A percentile compares a stretch with the other conserved stretches of the same genome.
Conservation (phyloP, 345 rosid species). For the Firmiana major region DNA sequence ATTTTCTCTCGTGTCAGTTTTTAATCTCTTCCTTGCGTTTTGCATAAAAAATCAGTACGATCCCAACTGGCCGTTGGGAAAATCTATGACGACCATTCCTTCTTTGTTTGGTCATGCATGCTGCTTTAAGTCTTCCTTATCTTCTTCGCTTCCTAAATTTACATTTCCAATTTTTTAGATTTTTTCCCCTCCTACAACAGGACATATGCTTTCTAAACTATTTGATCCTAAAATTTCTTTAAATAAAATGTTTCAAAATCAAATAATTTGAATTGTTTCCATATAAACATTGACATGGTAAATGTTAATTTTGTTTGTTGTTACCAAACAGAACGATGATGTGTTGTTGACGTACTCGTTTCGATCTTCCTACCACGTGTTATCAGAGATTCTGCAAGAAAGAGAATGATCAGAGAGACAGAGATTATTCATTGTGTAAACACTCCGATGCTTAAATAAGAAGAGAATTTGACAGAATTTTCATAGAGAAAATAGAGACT, state of each 20-base stretch:
- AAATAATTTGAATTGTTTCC: too few species aligned
- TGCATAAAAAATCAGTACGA: not conserved
- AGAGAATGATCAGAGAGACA: too few species aligned
- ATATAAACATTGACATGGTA: too few species aligned
- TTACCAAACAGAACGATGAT: too few species aligned
- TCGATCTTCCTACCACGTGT: too few species aligned
- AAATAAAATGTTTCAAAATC: too few species aligned
- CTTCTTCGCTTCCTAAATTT: not conserved
- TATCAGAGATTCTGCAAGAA: too few species aligned
- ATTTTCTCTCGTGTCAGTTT: not conserved
- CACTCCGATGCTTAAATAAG: too few species aligned
- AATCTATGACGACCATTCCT: not conserved
- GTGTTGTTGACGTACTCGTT: too few species aligned
- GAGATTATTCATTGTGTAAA: too few species aligned
- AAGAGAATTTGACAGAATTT: too few species aligned
- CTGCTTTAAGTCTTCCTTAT: not conserved
- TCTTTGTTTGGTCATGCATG: constrained; percentile 2
- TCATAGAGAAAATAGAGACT: too few species aligned
- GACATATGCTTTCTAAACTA: not conserved
- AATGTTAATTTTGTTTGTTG: not conserved
- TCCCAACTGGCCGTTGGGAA: not conserved
- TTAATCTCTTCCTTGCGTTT: not conserved
- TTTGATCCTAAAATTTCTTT: not conserved
- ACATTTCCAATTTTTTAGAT: not conserved
- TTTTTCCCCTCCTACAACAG: not conserved